phyloP scores from a whole-genome alignment of 495 filamentous ascomycete species.

The Astrothelium subdiscretum region DNA sequence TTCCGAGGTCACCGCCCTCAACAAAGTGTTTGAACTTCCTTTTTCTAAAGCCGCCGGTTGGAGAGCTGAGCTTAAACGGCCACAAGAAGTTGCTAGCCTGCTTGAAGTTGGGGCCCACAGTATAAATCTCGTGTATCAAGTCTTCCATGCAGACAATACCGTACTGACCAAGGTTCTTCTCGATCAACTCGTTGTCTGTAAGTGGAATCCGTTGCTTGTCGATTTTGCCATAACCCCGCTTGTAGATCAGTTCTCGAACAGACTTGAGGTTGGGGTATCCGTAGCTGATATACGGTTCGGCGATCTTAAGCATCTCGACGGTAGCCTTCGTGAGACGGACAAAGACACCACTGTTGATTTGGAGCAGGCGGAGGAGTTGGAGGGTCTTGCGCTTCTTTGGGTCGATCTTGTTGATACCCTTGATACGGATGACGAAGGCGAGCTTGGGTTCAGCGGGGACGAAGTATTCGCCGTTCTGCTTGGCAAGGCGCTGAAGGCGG shows the following conservation, averaged over 20 bases:
- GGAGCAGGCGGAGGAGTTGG: slow-evolving; percentile 94
- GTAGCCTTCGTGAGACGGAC: slow-evolving; percentile 96
- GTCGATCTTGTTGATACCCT: slow-evolving; percentile 99
- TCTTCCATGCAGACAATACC: slow-evolving; percentile 99
- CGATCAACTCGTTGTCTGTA: slow-evolving; percentile 95
- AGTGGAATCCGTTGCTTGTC: slow-evolving; percentile 91
- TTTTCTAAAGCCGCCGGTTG: slow-evolving; percentile 85
- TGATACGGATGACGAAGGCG: slow-evolving; percentile 98
- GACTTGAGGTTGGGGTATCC: slow-evolving; percentile 98
- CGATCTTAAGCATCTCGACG: slow-evolving; percentile 91
- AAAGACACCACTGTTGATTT: slow-evolving; percentile 99
- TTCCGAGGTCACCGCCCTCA: slow-evolving; percentile 95
- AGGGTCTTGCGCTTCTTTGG: slow-evolving; percentile 99
- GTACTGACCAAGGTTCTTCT: slow-evolving; percentile 91
- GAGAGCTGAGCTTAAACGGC: slow-evolving; percentile 99
- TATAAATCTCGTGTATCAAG: slow-evolving; percentile 98
- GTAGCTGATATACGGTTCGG: slow-evolving; percentile 97
- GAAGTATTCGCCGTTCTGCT: slow-evolving; percentile 87
- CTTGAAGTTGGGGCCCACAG: slow-evolving; percentile 99
- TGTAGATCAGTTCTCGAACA: slow-evolving; percentile 98
- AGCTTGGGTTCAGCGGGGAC: slow-evolving; percentile 90
- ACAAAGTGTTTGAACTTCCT: slow-evolving; percentile 99
- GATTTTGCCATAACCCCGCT: slow-evolving; percentile 97
- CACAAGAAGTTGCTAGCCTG: slow-evolving; percentile 99
- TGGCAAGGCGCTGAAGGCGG: slow-evolving; percentile 75